These are phyloP conservation scores for Pyricularia sp. DNA, from an alignment of 2,329 filamentous ascomycete species.

Conservation along the genomic window DNA sequence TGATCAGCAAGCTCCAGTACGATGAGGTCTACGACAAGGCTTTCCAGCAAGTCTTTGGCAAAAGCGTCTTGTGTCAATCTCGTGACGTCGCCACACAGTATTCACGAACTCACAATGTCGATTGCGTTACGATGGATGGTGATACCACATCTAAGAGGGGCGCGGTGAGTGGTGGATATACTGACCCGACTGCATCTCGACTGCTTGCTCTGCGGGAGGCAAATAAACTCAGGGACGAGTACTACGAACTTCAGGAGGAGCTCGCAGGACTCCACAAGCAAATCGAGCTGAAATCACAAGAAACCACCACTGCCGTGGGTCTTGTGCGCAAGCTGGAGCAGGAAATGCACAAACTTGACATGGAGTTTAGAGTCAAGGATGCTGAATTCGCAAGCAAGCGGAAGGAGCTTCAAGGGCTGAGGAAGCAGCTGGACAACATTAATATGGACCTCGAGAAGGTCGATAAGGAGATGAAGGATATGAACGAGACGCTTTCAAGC, in stretches of 20 bases:
- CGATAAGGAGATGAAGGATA: conserved; percentile 63
- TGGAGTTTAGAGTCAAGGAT: conserved; percentile 71
- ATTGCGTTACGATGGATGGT: conserved; percentile 89
- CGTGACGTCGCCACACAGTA: conserved; percentile 83
- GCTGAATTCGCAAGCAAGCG: conserved; percentile 69
- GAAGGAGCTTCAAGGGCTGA: conserved; percentile 64
- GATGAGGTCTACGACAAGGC: conserved; percentile 71
- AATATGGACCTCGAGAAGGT: conserved; percentile 55
- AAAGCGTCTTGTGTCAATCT: conserved; percentile 88
- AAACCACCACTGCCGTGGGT: conserved; percentile 79
- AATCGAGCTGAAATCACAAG: conserved; percentile 73
- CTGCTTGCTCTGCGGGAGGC: conserved; percentile 75
- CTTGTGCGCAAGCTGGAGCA: conserved; percentile 78
- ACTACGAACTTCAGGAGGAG: conserved; percentile 56
- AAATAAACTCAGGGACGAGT: conserved; percentile 65
- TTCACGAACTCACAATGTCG: conserved; percentile 81
- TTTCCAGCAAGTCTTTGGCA: conserved; percentile 91
- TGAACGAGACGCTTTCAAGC: conserved; percentile 65
- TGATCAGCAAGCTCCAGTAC: conserved; percentile 77
- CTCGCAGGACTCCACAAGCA: conserved; percentile 57
- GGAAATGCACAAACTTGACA: conserved; percentile 65
- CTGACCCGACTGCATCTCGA: conserved; percentile 77
- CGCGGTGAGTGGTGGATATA: conserved; percentile 88
- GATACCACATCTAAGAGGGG: conserved; percentile 93
- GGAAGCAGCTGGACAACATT: conserved; percentile 65